A percentile compares a stretch with the other conserved stretches of the same genome.
phyloP scores from a whole-genome alignment of 208 protist genomes.

The Trypanosoma vivax region DNA sequence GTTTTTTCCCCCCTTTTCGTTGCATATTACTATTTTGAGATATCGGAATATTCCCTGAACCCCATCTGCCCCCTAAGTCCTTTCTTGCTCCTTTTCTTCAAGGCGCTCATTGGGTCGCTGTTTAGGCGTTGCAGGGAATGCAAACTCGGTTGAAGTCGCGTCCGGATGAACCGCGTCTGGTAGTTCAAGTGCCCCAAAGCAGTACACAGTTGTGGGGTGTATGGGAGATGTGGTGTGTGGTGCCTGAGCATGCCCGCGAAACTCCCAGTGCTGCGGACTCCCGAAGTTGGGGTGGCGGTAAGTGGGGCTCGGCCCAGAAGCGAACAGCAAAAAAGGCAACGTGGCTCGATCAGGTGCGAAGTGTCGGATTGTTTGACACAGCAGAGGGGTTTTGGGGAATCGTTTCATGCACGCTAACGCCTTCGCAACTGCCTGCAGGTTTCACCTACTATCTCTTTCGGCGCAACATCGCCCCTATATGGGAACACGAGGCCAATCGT shows the following conservation, averaged over 20 bases:
- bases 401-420: constrained; percentile 58
- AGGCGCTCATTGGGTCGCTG: too few relatives aligned
- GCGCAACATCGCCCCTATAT: constrained; percentile 86
- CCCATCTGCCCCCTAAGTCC: too few relatives aligned
- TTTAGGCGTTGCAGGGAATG: too few relatives aligned
- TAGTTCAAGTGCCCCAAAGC: constrained; percentile 3
- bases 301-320: background rate
- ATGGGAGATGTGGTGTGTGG: constrained; percentile 87
- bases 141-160: constrained; percentile 7
- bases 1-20: too few relatives aligned
- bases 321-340: constrained; percentile 18
- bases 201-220: constrained; percentile 84
- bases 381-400: constrained; percentile 86
- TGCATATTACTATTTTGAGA: too few relatives aligned
- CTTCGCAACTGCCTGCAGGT: constrained; percentile 65
- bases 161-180: constrained; percentile 19
- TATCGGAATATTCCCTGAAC: too few relatives aligned
- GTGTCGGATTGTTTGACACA: constrained; percentile 83
- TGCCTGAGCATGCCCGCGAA: constrained; percentile 21
- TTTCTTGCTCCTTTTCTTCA: too few relatives aligned
- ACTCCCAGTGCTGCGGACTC: background rate
- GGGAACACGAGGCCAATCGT: constrained; percentile 88
- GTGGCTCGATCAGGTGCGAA: constrained; percentile 78
- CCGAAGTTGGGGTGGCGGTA: constrained; percentile 8
- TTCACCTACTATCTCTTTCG: constrained; percentile 85